Evolutionary conservation across 306 rosid species (phyloP), one percentile per base, ranked within the genome.

Genomic region (Datisca glomerata): DNA sequence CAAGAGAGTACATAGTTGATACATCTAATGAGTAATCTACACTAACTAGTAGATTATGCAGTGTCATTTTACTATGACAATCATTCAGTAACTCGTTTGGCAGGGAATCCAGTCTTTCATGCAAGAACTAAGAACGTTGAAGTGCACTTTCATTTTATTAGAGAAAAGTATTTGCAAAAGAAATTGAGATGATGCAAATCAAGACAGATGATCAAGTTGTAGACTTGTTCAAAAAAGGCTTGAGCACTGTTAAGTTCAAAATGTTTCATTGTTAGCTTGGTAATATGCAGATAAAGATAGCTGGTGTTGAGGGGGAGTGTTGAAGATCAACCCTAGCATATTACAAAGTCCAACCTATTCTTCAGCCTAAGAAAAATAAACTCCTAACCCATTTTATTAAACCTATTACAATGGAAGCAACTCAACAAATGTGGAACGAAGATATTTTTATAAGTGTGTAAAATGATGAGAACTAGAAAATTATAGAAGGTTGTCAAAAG

Each of bases 81-180:
- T 20, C 18, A 38, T 8, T 38, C 18, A 5, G 47, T 24, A 17
- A n/a, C 17, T 12, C 12, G 12, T 12, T 15, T 52, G 7, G 41
- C 38, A 27, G 13, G 41, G 4, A 53, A 31, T 20, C 18, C 9
- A 3, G 17, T 38, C 2, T 52, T 38, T 24, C 37, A 52, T 52
- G 18, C 39, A 1, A 24, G 28, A 29, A 53, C 59, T 3, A 41
- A 53, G 7, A 13, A 20, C 14, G 29, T 41, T 1, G 22, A 29
- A 10, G 28, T 41, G 13, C 41, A 41, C 9, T 28, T 12, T 11
- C 33, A 53, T 11, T 28, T 53, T 29, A 41, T 53, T 23, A 23
- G 25, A 24, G 11, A 52, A 21, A 52, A 17, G 25, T 16, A 38
- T 11, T 8, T 52, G 19, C 15, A 31, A 9, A 20, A 18, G 59